phyloP scores from a whole-genome alignment of 2,329 filamentous ascomycete genomes.

The Trichoderma simmonsii region DNA sequence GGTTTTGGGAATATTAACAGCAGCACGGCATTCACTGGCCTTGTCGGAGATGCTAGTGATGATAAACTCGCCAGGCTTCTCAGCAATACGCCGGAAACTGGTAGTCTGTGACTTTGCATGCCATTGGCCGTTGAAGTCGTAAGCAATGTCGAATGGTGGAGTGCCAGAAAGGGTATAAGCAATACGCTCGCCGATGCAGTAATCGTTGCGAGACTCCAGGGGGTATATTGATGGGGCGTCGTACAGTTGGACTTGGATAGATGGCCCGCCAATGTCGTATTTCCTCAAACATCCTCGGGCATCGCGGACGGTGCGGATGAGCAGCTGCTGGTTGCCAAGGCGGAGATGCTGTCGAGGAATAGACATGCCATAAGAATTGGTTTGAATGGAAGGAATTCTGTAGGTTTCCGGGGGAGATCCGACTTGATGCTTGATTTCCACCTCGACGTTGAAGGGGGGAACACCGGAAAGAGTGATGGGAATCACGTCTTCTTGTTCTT shows the following conservation, averaged over 20 bases:
- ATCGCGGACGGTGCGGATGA: constrained; percentile 86
- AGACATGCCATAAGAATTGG: constrained; percentile 71
- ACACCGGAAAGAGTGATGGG: constrained; percentile 80
- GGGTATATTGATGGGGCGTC: constrained; percentile 89
- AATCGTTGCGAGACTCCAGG: constrained; percentile 79
- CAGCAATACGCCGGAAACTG: constrained; percentile 88
- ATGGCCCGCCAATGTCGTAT: constrained; percentile 66
- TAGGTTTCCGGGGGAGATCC: constrained; percentile 76
- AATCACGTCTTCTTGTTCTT: constrained; percentile 78
- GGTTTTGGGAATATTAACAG: constrained; percentile 71
- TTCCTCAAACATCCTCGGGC: constrained; percentile 80
- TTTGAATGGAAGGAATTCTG: constrained; percentile 73
- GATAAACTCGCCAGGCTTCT: constrained; percentile 82
- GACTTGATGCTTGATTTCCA: constrained; percentile 90
- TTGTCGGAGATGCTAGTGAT: constrained; percentile 86
- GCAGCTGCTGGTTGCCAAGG: constrained; percentile 83
- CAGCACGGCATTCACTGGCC: constrained; percentile 81
- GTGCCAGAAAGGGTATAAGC: constrained; percentile 88
- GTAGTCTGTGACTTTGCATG: constrained; percentile 77
- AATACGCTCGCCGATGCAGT: constrained; percentile 93
- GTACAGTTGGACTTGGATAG: constrained; percentile 87
- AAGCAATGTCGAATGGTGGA: constrained; percentile 88
- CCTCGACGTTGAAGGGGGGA: constrained; percentile 84
- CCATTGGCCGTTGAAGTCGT: constrained; percentile 79
- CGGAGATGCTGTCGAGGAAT: constrained; percentile 83